These are phyloP conservation scores for Croton laevigatus DNA, from an alignment of 441 rosid species.

Conservation along the genomic window DNA sequence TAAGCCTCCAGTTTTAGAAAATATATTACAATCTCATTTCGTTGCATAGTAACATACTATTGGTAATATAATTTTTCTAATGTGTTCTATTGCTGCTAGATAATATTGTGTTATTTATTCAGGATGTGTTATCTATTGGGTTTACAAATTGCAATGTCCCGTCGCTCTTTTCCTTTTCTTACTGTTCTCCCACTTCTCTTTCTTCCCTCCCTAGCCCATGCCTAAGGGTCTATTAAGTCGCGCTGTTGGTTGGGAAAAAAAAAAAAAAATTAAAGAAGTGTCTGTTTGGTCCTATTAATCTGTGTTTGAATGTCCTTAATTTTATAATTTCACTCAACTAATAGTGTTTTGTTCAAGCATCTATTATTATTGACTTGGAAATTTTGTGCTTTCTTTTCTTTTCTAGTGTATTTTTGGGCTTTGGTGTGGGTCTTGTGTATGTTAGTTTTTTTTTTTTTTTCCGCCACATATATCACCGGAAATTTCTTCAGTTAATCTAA, in stretches of 20 bases:
- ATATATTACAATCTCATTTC: neutral
- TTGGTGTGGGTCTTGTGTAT: neutral
- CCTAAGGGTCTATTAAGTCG: neutral
- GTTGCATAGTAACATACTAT: neutral
- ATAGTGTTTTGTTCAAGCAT: neutral
- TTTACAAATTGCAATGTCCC: neutral
- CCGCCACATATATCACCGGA: neutral
- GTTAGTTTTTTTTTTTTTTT: neutral
- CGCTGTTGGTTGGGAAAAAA: too few relatives aligned
- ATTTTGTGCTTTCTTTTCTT: neutral
- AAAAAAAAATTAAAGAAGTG: neutral
- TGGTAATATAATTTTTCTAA: neutral
- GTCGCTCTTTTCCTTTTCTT: neutral
- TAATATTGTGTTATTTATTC: neutral
- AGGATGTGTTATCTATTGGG: neutral
- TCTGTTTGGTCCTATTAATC: neutral
- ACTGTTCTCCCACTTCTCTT: neutral
- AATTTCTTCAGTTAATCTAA: neutral
- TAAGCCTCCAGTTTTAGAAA: neutral
- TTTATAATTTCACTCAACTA: neutral
- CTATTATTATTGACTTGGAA: neutral
- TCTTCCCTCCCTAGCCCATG: neutral
- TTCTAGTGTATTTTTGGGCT: slow-evolving; percentile 8
- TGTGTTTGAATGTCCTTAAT: neutral
- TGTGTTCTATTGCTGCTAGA: neutral